A percentile compares a stretch with the other conserved stretches of the same genome.
Conservation (phyloP, 192 early-diverging fungal species). For the Coemansia aciculifera region DNA sequence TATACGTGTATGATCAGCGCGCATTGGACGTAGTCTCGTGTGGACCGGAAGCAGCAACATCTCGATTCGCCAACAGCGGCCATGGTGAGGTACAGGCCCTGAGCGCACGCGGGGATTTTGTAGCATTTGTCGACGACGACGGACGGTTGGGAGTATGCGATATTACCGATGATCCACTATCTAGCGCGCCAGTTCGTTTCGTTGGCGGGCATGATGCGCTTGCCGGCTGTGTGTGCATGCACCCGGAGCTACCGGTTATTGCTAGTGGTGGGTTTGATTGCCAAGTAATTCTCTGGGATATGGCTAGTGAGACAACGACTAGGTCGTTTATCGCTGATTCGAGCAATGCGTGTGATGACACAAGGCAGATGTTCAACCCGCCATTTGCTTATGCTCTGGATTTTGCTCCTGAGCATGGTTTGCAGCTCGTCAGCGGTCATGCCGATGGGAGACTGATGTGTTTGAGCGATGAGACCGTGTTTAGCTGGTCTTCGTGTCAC, state of each 20-base stretch:
- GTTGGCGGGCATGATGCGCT: slow-evolving; percentile 25
- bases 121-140: slow-evolving; percentile 47
- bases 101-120: slow-evolving; percentile 49
- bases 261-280: slow-evolving; percentile 46
- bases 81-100: slow-evolving; percentile 32
- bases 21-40: not conserved
- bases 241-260: slow-evolving; percentile 25
- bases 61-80: not conserved
- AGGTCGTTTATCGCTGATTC: not conserved
- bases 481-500: slow-evolving; percentile 32
- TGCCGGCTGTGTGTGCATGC: slow-evolving; percentile 40
- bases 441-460: slow-evolving; percentile 52
- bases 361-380: slow-evolving; percentile 30
- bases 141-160: slow-evolving; percentile 29
- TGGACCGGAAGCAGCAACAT: not conserved
- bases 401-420: slow-evolving; percentile 21
- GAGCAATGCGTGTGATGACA: not conserved
- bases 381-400: slow-evolving; percentile 50
- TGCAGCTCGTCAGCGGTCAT: slow-evolving; percentile 43
- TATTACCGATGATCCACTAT: slow-evolving; percentile 19
- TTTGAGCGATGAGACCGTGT: not conserved
- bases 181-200: not conserved
- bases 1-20: slow-evolving; percentile 38
- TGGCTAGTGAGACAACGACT: slow-evolving; percentile 24
- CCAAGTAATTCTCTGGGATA: slow-evolving; percentile 42